Conservation (phyloP, 345 rosid species). For the Eucalyptus pauciflora region DNA sequence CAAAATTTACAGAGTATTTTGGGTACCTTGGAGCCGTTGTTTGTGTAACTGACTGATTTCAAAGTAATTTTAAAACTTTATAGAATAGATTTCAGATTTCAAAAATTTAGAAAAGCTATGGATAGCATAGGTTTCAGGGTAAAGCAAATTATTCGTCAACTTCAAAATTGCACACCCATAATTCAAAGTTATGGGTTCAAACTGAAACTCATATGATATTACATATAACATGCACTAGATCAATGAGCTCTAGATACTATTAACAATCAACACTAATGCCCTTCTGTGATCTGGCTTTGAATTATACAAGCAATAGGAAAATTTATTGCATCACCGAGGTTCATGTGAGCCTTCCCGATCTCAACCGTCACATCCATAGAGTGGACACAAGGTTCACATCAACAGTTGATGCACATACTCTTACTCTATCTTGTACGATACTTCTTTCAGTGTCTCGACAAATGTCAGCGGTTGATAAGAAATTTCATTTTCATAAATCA, state of each 20-base stretch:
- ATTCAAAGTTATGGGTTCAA: neutral
- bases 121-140: fast-evolving
- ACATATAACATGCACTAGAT: neutral
- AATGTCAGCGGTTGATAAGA: neutral
- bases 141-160: neutral
- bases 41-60: neutral
- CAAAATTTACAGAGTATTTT: no score
- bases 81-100: fast-evolving
- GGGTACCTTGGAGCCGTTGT: fast-evolving
- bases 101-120: neutral
- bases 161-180: neutral
- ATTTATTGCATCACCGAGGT: neutral
- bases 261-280: neutral
- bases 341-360: neutral
- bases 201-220: neutral
- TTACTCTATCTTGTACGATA: neutral
- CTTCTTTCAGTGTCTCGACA: neutral
- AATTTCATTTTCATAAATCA: no score
- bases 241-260: neutral
- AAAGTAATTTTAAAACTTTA: no score
- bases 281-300: neutral
- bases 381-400: neutral
- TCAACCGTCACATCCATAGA: neutral
- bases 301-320: neutral
- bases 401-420: neutral